A percentile compares a stretch with the other conserved stretches of the same genome.
Evolutionary conservation across 306 rosid genomes (phyloP).

Genomic region (Acacia melanoxylon): DNA sequence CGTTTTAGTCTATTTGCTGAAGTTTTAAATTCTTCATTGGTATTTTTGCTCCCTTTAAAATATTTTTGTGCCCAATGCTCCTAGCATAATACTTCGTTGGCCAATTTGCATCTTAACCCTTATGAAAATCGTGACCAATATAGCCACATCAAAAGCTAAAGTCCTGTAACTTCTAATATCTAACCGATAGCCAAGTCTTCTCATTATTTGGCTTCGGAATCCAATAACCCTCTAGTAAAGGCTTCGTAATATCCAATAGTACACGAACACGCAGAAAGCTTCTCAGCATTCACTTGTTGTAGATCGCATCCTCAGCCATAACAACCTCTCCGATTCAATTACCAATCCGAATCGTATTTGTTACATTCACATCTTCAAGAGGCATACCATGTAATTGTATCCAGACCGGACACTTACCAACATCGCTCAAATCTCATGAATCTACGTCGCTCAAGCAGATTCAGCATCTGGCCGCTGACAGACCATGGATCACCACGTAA

Average conservation of each 20-base stretch:
- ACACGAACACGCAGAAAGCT: fast-evolving
- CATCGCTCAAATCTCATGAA: too few species aligned
- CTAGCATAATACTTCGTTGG: too few species aligned
- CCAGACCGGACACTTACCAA: neutral
- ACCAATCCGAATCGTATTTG: too few species aligned
- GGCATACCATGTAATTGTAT: neutral
- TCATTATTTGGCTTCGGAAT: neutral
- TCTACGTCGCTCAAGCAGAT: neutral
- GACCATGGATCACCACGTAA: neutral
- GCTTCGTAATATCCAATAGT: neutral
- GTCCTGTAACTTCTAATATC: too few species aligned
- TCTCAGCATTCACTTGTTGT: neutral
- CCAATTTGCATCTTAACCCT: too few species aligned
- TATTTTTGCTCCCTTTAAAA: too few species aligned
- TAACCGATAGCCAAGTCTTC: neutral
- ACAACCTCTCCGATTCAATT: neutral
- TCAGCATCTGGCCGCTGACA: neutral
- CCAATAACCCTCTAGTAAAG: neutral
- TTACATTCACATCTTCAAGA: neutral
- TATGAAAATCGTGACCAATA: too few species aligned
- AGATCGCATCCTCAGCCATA: neutral
- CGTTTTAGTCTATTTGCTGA: too few species aligned
- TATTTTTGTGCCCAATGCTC: too few species aligned
- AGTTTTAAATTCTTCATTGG: too few species aligned
- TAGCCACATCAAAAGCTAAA: neutral